Evolutionary conservation across 305 asterid species (phyloP), one percentile per base, ranked within the genome.

Genomic region (Fraxinus latifolia): DNA sequence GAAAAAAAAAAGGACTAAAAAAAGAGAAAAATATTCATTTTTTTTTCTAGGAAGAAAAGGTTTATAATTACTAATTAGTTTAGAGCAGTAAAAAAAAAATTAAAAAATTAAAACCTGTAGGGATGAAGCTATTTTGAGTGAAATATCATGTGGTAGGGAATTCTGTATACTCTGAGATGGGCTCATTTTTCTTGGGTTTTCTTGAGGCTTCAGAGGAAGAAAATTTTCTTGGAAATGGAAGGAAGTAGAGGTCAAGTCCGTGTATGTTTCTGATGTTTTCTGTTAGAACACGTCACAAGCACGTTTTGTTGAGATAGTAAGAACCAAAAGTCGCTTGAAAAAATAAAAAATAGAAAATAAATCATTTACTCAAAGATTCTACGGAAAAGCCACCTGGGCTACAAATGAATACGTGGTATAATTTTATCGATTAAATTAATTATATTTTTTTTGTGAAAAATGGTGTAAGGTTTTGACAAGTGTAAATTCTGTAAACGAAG

Each of bases 101-200:
- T 33, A 77, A 47, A 37, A 33, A 33, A 77, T 4, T 15, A 12
- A 62, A 77, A 93, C 97, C 91, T 89, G 90, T 9, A 95, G 97
- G 34, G 93, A 90, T 53, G 94, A 93, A 83, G 89, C 93, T 7
- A 91, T 90, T 83, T 91, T 89, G 83, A 93, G 86, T 82, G 93
- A 86, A 47, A 93, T 83, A 90, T 95, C 98, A 53, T 81, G 53
- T 2, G 98, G 97, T 55, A 95, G 89, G 50, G 91, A 89, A 77
- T 85, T 88, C 82, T 87, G 93, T 25, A 91, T 55, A 7, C 73
- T 81, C 55, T 76, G 42, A 19, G 86, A 47, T 14, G 73, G 86
- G 68, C 44, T 85, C 93, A 86, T 90, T 58, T 27, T 83, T 53
- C 33, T 68, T 62, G 67, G 42, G 23, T 74, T 68, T 9, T 42